Base-by-base conservation (phyloP, 306 rosid genomes). In the Betula pendula region DNA sequence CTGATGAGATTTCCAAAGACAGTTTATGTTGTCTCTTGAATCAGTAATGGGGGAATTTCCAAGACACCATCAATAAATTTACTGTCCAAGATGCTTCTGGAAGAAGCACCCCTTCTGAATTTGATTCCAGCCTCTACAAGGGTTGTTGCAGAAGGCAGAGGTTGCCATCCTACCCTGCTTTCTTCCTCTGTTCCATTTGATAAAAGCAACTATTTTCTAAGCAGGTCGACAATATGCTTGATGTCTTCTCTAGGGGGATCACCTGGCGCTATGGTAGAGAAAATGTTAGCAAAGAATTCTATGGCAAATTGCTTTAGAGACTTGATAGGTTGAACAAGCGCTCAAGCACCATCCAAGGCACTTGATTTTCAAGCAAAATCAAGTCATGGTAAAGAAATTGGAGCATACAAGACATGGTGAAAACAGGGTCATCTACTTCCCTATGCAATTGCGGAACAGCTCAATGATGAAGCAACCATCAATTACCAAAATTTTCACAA, bases 391-490 rank as follows among this genome's bases (percentile, higher is more conserved):
- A 13, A 9, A 68, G 52, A 53, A 38, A 77, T 13, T 38, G 74
- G 4, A 14, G 53, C 67, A 68, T 15, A 3, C 68, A 20, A 4
- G 74, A 35, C 47, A 22, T 38, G 19, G 17, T 17, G 16, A 67
- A 76, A 12, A 67, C 38, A 0, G 80, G 80, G 38, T 76, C 80
- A 19, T 76, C 52, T 4, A 5, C 1, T 5, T 33, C 31, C 40
- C 42, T 65, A 6, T 14, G 49, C 2, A 2, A 2, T 25, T 83
- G 1, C 72, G 71, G 71, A 83, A 56, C 0, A 83, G 27, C 68
- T 79, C 81, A 10, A 62, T 2, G 13, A 83, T 27, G 53, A 83
- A 83, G 73, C 81, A 83, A 11, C 81, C 81, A 25, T 83, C 87
- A 4, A 83, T 70, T 4, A 83, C 45, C 76, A 83, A 47, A 40